Evolutionary conservation across 257 asterid species (phyloP).

Genomic region (Verbena officinalis): DNA sequence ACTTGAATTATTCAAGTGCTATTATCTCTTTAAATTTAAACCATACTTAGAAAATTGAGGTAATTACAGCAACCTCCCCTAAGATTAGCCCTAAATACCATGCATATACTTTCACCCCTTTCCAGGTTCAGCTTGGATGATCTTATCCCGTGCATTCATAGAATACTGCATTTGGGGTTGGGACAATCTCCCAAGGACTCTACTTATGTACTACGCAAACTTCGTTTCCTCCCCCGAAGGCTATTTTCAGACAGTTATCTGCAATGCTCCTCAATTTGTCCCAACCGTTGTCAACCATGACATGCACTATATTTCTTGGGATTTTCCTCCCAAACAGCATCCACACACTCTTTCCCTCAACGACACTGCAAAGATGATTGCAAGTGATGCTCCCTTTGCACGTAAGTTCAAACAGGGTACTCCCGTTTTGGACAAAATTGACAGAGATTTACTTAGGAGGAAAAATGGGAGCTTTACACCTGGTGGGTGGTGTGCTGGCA

Average conservation of each 20-base stretch:
- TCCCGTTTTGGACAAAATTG: slow-evolving; percentile 59
- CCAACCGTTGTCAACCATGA: slow-evolving; percentile 72
- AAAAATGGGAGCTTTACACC: slow-evolving; percentile 62
- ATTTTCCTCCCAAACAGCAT: slow-evolving; percentile 73
- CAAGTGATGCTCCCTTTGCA: slow-evolving; percentile 75
- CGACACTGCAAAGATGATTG: slow-evolving; percentile 53
- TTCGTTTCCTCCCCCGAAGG: slow-evolving; percentile 83
- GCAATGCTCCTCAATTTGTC: slow-evolving; percentile 61
- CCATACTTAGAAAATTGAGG: not conserved
- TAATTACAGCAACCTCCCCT: too few species aligned
- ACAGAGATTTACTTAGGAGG: slow-evolving; percentile 51
- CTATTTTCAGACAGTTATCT: slow-evolving; percentile 71
- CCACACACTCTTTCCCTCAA: slow-evolving; percentile 58
- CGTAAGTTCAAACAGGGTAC: slow-evolving; percentile 63
- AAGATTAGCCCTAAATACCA: not conserved
- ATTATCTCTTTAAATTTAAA: not conserved
- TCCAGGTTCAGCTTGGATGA: slow-evolving; percentile 85
- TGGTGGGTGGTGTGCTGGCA: slow-evolving; percentile 81
- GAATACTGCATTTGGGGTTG: slow-evolving; percentile 79
- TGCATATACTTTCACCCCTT: not conserved
- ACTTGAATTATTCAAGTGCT: too few species aligned
- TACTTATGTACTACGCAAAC: slow-evolving; percentile 81
- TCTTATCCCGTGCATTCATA: slow-evolving; percentile 65
- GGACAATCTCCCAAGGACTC: slow-evolving; percentile 82
- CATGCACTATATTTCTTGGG: slow-evolving; percentile 87